These are phyloP conservation scores for Colletotrichum tropicale DNA, from an alignment of 2,329 filamentous ascomycete genomes.

Conservation along the genomic window DNA sequence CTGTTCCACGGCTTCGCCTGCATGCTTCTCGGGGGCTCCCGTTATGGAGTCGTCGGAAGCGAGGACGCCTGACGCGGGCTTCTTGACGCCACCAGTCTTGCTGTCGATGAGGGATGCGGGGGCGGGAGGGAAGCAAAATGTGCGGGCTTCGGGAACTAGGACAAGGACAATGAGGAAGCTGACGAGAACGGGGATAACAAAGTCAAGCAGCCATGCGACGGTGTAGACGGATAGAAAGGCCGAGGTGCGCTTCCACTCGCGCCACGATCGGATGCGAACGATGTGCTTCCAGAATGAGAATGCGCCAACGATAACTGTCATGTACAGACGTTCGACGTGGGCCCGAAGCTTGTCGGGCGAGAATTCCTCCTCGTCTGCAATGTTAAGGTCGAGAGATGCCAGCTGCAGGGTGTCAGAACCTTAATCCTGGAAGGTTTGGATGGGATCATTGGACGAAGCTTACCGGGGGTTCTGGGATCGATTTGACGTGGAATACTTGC, in stretches of 20 bases:
- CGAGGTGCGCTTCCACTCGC: conserved; percentile 71
- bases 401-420: conserved; percentile 35
- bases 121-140: conserved; percentile 75
- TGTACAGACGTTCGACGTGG: conserved; percentile 81
- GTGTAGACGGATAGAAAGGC: conserved; percentile 63
- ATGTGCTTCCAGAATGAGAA: conserved; percentile 75
- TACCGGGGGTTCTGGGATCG: conserved; percentile 47
- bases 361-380: conserved; percentile 83
- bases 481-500: conserved; percentile 71
- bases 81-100: conserved; percentile 76
- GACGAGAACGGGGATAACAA: conserved; percentile 68
- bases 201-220: conserved; percentile 73
- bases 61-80: conserved; percentile 75
- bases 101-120: conserved; percentile 75
- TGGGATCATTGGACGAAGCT: conserved; percentile 40
- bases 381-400: conserved; percentile 78
- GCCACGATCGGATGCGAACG: conserved; percentile 79
- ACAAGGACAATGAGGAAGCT: conserved; percentile 68
- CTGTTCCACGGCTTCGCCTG: conserved; percentile 82
- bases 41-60: conserved; percentile 80
- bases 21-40: conserved; percentile 81
- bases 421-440: conserved; percentile 28
- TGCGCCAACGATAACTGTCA: conserved; percentile 74
- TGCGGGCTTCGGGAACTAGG: conserved; percentile 65
- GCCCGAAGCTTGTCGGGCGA: conserved; percentile 82